These are phyloP conservation scores for Narthecium ossifragum DNA, from an alignment of 106 monocot species.

Conservation along the genomic window DNA sequence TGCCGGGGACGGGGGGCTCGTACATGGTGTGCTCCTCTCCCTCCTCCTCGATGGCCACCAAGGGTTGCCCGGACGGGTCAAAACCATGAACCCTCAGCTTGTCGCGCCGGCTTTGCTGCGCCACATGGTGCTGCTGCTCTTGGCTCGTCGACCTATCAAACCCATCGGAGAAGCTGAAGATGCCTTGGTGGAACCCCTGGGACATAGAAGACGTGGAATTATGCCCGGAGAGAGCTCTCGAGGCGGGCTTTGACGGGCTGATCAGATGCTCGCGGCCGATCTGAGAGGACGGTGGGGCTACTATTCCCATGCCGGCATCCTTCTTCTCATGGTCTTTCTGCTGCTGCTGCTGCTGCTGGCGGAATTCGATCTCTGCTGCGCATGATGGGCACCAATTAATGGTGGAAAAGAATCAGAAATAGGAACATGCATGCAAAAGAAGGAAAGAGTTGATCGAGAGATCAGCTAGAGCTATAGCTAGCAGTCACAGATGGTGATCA, in stretches of 20 bases:
- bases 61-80: constrained; percentile 21
- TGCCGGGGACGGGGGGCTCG: constrained; percentile 29
- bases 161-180: constrained; percentile 65
- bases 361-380: background rate
- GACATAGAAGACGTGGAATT: constrained; percentile 64
- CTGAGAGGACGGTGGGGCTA: constrained; percentile 23
- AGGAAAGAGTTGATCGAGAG: too few relatives aligned
- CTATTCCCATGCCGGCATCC: constrained; percentile 58
- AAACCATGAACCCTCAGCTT: constrained; percentile 66
- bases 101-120: constrained; percentile 70
- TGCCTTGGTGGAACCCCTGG: constrained; percentile 78
- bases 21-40: constrained; percentile 28
- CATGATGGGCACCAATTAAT: background rate
- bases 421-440: too few relatives aligned
- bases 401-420: too few relatives aligned
- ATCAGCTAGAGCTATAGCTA: too few relatives aligned
- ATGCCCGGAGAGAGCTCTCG: background rate
- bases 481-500: too few relatives aligned
- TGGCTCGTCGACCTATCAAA: constrained; percentile 32
- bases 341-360: background rate
- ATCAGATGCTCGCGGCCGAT: too few relatives aligned
- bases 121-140: constrained; percentile 31
- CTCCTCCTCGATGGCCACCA: constrained; percentile 28
- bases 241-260: background rate
- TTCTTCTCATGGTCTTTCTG: constrained; percentile 19